Base-by-base conservation (phyloP, 1,139 yeast genomes). In the Pichia terricola region DNA sequence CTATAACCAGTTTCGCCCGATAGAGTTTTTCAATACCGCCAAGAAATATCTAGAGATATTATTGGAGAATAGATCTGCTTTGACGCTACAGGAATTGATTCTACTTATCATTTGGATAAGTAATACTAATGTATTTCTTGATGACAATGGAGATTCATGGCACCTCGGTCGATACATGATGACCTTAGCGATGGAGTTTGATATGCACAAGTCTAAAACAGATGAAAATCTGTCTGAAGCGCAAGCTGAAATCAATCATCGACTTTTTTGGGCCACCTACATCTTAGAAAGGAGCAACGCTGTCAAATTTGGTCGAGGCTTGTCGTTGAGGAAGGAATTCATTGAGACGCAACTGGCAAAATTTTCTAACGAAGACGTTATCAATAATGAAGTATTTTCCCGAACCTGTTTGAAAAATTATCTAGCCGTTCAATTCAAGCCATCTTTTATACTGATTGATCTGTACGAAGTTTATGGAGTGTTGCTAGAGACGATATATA, bases 81-180 rank as follows among this genome's bases (percentile, higher is more conserved):
- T 36, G 7, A 47, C 53, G 4, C 42, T 53, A 9, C 56, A 53
- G 30, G 51, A 52, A 3, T 37, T 53, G 27, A 34, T 53, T 5
- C 41, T 53, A n/a, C 42, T 48, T 39, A 46, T 51, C 16, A 43
- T 53, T 26, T 53, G 57, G 57, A 44, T 45, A 42, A 38, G 44
- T 9, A 47, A 46, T 39, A 49, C 55, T 2, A 49, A 43, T 40
- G 50, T 54, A 7, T 39, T 53, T 9, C 45, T 47, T 28, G 57
- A 54, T 41, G 57, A 54, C 42, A 46, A 49, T 39, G 57, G 57
- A 2, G 57, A 54, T 38, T 45, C 53, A 28, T 53, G 57, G 57
- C 47, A 53, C 37, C 30, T 53, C 43, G 48, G 55, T 31, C 46
- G 57, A 32, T 53, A 52, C 38, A 44, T 49, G 28, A 53, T 53